phyloP scores from a whole-genome alignment of 306 rosid species.

The Sophora flavescens region DNA sequence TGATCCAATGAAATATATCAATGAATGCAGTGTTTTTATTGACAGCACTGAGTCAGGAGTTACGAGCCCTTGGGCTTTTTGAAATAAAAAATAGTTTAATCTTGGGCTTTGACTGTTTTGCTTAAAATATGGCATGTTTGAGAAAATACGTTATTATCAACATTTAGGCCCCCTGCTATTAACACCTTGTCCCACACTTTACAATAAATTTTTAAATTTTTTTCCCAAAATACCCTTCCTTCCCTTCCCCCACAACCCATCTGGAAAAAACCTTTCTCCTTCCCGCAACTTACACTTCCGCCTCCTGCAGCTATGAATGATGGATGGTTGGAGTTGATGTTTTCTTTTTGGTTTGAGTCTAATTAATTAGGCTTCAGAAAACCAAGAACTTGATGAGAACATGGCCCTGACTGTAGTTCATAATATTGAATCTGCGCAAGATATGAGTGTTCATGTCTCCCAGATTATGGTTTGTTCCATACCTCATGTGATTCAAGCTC shows the following conservation, averaged over 20 bases:
- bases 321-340: too few species aligned
- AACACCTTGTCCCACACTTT: too few species aligned
- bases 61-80: not conserved
- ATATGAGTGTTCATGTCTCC: constrained; percentile 58
- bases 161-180: too few species aligned
- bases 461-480: constrained; percentile 48
- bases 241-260: too few species aligned
- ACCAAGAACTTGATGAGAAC: constrained; percentile 76
- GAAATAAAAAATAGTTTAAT: not conserved
- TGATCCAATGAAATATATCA: too few species aligned
- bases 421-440: constrained; percentile 62
- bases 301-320: too few species aligned
- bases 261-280: too few species aligned
- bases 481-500: constrained; percentile 63
- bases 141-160: not conserved
- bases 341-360: too few species aligned
- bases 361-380: constrained; percentile 73
- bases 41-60: not conserved
- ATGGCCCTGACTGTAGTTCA: constrained; percentile 68
- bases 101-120: not conserved
- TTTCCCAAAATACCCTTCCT: too few species aligned
- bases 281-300: too few species aligned
- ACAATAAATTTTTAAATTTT: too few species aligned
- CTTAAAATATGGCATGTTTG: not conserved
- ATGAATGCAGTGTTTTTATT: too few species aligned